Conservation (phyloP, 2,329 filamentous ascomycete genomes). For the Calonectria multiphialidica region DNA sequence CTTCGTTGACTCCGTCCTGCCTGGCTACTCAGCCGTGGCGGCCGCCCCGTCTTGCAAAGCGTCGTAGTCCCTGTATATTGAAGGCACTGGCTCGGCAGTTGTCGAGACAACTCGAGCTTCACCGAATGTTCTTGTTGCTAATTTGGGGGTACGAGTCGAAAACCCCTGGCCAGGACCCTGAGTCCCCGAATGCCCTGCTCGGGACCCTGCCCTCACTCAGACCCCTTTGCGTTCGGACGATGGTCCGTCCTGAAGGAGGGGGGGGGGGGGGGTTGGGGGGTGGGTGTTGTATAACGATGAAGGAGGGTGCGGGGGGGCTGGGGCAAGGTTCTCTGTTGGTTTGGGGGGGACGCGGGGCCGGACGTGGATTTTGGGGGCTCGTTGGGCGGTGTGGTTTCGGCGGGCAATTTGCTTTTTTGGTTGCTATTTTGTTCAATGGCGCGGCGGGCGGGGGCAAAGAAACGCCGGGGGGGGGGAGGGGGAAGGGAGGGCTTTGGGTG, state of each 20-base stretch:
- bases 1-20: background rate
- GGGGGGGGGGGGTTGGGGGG: too few species aligned
- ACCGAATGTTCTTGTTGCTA: background rate
- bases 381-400: too few species aligned
- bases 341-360: too few species aligned
- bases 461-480: too few species aligned
- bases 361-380: too few species aligned
- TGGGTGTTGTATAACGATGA: too few species aligned
- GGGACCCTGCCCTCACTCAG: background rate
- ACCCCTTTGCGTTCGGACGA: slow-evolving; percentile 6
- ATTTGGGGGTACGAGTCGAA: background rate
- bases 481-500: too few species aligned
- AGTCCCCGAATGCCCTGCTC: background rate
- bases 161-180: background rate
- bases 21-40: background rate
- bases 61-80: background rate
- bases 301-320: too few species aligned
- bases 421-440: too few species aligned
- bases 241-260: background rate
- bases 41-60: background rate
- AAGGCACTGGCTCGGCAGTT: background rate
- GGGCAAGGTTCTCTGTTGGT: too few species aligned
- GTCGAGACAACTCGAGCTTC: background rate
- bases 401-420: too few species aligned
- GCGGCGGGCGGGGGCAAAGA: too few species aligned